Evolutionary conservation across 1,284 basidiomycete species (phyloP).

Genomic region (Trichosporon ovoides): DNA sequence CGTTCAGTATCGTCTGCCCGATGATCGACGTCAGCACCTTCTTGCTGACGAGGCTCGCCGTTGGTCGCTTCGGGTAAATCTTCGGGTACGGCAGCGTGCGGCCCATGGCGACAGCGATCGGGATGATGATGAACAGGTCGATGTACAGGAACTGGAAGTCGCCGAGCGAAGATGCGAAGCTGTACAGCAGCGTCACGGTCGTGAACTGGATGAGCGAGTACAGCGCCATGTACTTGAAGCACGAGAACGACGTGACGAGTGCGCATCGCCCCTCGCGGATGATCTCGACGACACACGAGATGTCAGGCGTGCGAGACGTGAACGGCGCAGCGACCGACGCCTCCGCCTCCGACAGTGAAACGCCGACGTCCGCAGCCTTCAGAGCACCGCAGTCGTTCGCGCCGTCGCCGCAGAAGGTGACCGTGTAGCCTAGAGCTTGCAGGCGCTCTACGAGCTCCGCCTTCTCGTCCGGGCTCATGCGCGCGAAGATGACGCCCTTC

Average conservation of each 20-base stretch:
- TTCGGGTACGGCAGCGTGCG: constrained; percentile 82
- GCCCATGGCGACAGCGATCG: constrained; percentile 94
- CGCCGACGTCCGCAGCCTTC: constrained; percentile 96
- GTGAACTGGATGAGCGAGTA: constrained; percentile 55
- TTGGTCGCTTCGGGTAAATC: constrained; percentile 85
- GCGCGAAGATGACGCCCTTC: constrained; percentile 91
- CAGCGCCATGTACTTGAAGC: constrained; percentile 92
- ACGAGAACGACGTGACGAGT: constrained; percentile 94
- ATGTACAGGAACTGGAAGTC: constrained; percentile 98
- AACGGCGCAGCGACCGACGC: constrained; percentile 99
- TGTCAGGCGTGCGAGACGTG: constrained; percentile 88
- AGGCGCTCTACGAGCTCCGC: constrained; percentile 95
- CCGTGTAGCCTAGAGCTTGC: constrained; percentile 88
- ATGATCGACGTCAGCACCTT: constrained; percentile 91
- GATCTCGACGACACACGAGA: constrained; percentile 91
- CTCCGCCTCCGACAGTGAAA: constrained; percentile 95
- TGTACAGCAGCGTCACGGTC: constrained; percentile 84
- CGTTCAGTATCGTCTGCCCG: constrained; percentile 86
- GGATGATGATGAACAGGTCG: constrained; percentile 95
- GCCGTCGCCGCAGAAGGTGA: constrained; percentile 97
- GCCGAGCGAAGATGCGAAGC: constrained; percentile 90
- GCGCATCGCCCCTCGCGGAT: constrained; percentile 94
- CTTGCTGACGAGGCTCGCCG: constrained; percentile 91
- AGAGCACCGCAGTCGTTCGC: constrained; percentile 98
- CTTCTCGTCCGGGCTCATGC: constrained; percentile 99